Evolutionary conservation across 2,329 filamentous ascomycete species (phyloP), one percentile per base, ranked within the genome.

Genomic region (Colletotrichum tofieldiae): DNA sequence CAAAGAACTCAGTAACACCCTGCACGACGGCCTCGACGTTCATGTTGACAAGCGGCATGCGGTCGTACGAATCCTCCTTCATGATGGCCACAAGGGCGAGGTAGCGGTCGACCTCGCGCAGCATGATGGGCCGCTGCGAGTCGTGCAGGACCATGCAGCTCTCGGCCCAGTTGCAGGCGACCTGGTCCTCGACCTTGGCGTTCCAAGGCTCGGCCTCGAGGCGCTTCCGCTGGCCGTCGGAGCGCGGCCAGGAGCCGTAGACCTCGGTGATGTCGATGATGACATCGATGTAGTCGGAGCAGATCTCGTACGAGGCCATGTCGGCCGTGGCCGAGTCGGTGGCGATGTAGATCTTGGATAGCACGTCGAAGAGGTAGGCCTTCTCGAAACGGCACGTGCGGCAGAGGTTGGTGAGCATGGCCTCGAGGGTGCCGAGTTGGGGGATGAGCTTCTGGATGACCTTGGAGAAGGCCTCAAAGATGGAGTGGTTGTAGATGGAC

Each of bases 341-440:
- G 0, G 96, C 96, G 77, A 99, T 97, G 84, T 99, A 99, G 74
- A 99, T 98, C 85, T 99, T 99, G 84, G 94, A 97, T 77, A 97
- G 90, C 11, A 98, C 95, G 80, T 99, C 97, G 80, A 99, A 99
- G 8, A 99, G 90, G 81, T 99, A 99, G 4, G 95, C 96, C 84
- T 99, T 99, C 81, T 98, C 95, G 80, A 99, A 98, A 59, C 94
- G 93, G 80, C 95, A 98, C 18, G 94, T 96, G 73, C 93, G 94
- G 84, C 94, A 97, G 52, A 99, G 89, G 76, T 96, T 96, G 78
- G 97, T 98, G 78, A 99, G 92, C 82, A 99, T 90, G 62, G 95
- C 93, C 83, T 99, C 96, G 67, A 99, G 90, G 35, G 95, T 97
- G 7, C 95, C 94, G 9, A 99, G 89, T 74, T 97, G 94, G 0